Evolutionary conservation across 2,329 filamentous ascomycete species (phyloP), one percentile per base, ranked within the genome.

Genomic region (Coleophoma eucalyptorum): DNA sequence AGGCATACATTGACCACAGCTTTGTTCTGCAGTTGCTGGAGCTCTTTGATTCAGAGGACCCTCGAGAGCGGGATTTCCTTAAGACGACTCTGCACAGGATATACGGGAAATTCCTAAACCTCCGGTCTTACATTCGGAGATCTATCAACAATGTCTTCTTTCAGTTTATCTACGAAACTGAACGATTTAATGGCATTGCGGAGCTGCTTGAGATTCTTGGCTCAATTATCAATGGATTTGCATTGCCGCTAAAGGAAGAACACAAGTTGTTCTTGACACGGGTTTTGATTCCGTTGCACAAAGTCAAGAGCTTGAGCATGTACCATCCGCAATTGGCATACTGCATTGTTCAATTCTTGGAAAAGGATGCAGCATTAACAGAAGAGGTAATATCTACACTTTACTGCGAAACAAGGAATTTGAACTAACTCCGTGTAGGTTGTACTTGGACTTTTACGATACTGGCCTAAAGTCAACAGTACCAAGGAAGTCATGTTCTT

Each of bases 111-210:
- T 99, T 99, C 72, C 80, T 99, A 62, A 99, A 99, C 69, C 79
- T 99, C 56, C 87, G 94, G 54, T 97, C 94, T 31, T 99, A 96
- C 70, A 99, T 99, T 66, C 83, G 94, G 66, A 85, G 94, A 63
- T 99, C 94, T 50, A 99, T 99, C 80, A 99, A 99, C 82, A 97
- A 99, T 65, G 94, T 99, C 62, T 99, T 99, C 75, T 99, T 99
- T 80, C 94, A 99, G 67, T 99, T 99, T 70, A 92, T 91, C 54
- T 99, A 99, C 69, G 94, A 99, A 72, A 99, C 94, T 4, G 94
- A 99, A 71, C 83, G 94, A 52, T 97, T 99, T 76, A 99, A 99
- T 63, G 94, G 94, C 49, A 97, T 99, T 64, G 94, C 94, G 3
- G 94, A 99, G 70, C 77, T 99, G 31, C 79, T 99, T 34, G 94